Evolutionary conservation across 495 filamentous ascomycete genomes (phyloP), one percentile per base, ranked within the genome.

Genomic region (Astrocystis sublimbata): DNA sequence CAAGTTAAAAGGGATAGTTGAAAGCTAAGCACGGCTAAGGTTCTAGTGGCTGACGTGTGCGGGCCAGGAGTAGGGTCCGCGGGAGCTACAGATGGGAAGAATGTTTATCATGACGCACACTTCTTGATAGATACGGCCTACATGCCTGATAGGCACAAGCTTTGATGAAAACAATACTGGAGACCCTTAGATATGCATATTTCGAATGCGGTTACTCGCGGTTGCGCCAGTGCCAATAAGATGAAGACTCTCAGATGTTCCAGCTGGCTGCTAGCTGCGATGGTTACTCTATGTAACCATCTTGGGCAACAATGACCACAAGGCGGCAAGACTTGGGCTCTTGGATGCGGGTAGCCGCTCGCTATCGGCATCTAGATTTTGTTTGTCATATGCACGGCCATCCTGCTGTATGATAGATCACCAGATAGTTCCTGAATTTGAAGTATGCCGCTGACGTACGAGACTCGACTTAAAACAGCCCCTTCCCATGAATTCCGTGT

Each of bases 311-410:
- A n/a, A n/a, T n/a, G n/a, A n/a, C n/a, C n/a, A n/a, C n/a, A n/a
- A n/a, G 40, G 43, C 53, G 61, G 54, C 53, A 62, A 60, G 31
- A 31, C 45, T n/a, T 53, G 15, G 47, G 42, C 21, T 35, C 50
- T 67, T 24, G 42, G 9, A 69, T 57, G 66, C 66, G 69, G 64
- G 66, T 62, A 67, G 51, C 66, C 69, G 66, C 23, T 35, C 21
- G 9, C 31, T 19, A 47, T 26, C 47, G 38, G 49, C 58, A 24
- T 31, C 47, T 12, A 40, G 38, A 15, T 40, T 43, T 60, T 53
- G 58, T 60, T 60, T 60, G 58, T 43, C 36, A 12, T 43, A 35
- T 38, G 30, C 50, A 43, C 36, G 6, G 24, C 23, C 9, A 8
- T 36, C 10, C 31, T 49, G 28, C 38, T 52, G 45, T 40, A 41